Evolutionary conservation across 805 yeast species (phyloP), one percentile per base, ranked within the genome.

Genomic region (Zygosaccharomyces rouxii): DNA sequence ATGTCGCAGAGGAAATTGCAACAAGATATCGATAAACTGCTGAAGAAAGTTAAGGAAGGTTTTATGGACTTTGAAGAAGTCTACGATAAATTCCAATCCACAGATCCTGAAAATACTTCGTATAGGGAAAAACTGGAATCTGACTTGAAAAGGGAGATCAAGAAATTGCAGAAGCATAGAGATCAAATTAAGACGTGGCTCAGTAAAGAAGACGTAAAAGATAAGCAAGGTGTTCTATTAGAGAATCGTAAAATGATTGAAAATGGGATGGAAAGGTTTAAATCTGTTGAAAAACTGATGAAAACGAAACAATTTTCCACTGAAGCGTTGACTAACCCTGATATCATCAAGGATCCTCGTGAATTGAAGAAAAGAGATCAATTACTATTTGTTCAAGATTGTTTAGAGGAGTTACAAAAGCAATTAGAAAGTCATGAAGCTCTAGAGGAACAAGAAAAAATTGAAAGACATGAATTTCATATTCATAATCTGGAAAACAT

Each of bases 171-270:
- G 66, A 81, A 96, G 65, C 82, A 85, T 58, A 79, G 98, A 64
- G 99, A 92, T 68, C 98, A 89, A 71, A 87, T 92, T 59, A 92
- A 92, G 71, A 86, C 86, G 49, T 92, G 99, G 99, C 71, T 89
- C 64, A 81, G 92, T 38, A 90, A 92, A 56, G 86, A 84, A 57
- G 95, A 90, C 54, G 89, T 90, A 41, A 89, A 95, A 66, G 95
- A 92, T 59, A 94, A 89, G 64, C 86, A 85, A 59, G 78, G 82
- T 13, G 66, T 73, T 43, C 72, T 88, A 54, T 74, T 84, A 49
- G 97, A 92, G 59, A 86, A 89, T 61, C 74, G 94, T 53, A 73
- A 76, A 57, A 63, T 80, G 44, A 86, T 86, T 55, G 84, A 80
- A 59, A 72, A 72, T 54, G 94, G 94, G 52, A 92, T 92, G 99